Conservation (phyloP, 208 protist species). For the Polymyxa betae region DNA sequence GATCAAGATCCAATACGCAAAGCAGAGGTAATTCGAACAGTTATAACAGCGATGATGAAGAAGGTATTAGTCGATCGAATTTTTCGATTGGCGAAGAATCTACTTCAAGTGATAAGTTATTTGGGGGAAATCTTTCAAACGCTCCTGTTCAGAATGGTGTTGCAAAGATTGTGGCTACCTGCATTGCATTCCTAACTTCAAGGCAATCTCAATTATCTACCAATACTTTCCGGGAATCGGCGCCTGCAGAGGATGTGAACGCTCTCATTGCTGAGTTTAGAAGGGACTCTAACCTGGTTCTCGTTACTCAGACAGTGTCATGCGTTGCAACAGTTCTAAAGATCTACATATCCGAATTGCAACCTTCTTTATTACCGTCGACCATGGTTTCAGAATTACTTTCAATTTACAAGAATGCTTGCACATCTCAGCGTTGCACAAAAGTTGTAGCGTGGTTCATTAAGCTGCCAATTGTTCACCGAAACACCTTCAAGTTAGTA, state of each 20-base stretch:
- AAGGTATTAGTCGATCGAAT: background rate
- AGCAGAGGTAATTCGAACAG: background rate
- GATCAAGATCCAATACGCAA: background rate
- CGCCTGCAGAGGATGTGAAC: background rate
- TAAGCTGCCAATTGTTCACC: background rate
- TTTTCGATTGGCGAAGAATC: background rate
- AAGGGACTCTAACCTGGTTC: background rate
- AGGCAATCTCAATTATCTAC: background rate
- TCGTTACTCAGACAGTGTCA: background rate
- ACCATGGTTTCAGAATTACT: background rate
- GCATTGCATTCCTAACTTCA: slow-evolving; percentile 18
- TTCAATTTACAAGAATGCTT: slow-evolving; percentile 30
- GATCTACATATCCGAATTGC: slow-evolving; percentile 24
- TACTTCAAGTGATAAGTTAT: background rate
- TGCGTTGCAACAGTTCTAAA: slow-evolving; percentile 32
- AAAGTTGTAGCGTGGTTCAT: background rate
- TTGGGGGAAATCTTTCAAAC: background rate
- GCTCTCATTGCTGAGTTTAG: background rate
- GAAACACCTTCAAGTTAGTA: slow-evolving; percentile 29
- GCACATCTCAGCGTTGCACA: background rate
- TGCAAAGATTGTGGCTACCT: slow-evolving; percentile 10
- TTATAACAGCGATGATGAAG: slow-evolving; percentile 3
- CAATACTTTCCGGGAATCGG: background rate
- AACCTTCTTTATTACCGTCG: slow-evolving; percentile 6
- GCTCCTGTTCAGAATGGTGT: slow-evolving; percentile 7